Evolutionary conservation across 495 filamentous ascomycete genomes (phyloP), one percentile per base, ranked within the genome.

Genomic region (Daldinia bambusicola): DNA sequence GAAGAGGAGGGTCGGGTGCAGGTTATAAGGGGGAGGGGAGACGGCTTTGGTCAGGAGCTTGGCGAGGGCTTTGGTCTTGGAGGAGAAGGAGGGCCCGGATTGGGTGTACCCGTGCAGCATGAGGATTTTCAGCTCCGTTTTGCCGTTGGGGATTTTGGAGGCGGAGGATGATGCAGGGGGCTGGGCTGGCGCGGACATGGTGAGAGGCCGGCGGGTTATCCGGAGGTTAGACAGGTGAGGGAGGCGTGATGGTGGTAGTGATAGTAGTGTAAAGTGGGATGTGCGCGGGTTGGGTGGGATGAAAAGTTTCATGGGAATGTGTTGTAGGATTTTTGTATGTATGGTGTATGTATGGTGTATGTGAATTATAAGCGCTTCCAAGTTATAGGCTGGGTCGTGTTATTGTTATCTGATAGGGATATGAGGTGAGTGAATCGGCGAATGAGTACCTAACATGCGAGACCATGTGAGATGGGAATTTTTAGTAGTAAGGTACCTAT

Each of bases 61-160:
- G 74, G 92, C 85, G 14, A 98, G 85, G 22, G 93, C 94, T 78
- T 90, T 90, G 69, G 91, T 95, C 84, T 98, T 98, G 79, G 91
- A 87, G 81, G 88, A 89, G 88, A 98, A 98, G 76, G 93, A 81
- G 1, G 88, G 77, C 36, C 94, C 93, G 34, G 93, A 94, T 85
- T 98, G 95, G 0, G 95, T 97, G 88, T 91, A 98, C 80, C 95
- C 86, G 70, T 89, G 86, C 34, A 89, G 80, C 86, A 89, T 89
- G 13, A 89, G 73, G 63, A 88, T 84, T 63, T 82, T 84, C 31
- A 88, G 63, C 68, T 84, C 76, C 55, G 67, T 82, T 71, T 78
- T 83, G 41, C 66, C 75, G 26, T 66, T 66, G 20, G 68, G 63
- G 38, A 72, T 72, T 55, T n/a, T n/a, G n/a, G n/a, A n/a, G n/a